Base-by-base conservation (phyloP, 768 basidiomycete genomes). In the Lentinula sp. region DNA sequence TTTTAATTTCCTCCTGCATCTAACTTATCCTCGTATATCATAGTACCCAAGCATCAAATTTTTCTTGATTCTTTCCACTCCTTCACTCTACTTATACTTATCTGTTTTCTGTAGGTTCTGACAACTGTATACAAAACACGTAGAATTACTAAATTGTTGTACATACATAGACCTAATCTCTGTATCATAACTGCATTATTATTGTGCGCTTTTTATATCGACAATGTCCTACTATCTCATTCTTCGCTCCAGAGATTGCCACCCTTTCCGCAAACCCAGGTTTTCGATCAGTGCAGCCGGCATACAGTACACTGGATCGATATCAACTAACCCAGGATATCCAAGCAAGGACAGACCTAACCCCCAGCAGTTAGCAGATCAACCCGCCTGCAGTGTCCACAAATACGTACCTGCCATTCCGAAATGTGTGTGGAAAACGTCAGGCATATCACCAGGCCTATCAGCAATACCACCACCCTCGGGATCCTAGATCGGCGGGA, bases 271-370 rank as follows among this genome's bases (percentile, higher is more conserved):
- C 60, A 96, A 76, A 2, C 91, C 93, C 72, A 73, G 81, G 39
- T 71, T 72, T 69, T 90, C 85, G 46, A 93, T 91, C 7, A 94
- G 66, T 10, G 70, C 70, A 1, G 88, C 88, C 7, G 94, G 96
- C 94, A 98, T 94, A 75, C 96, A 98, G 68, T 95, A 97, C 20
- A 97, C 88, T 0, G 96, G 96, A 70, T 98, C 97, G 45, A 98
- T 74, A 65, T 93, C 91, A 15, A 85, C 79, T 20, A 99, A 73
- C 1, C 85, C 88, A 0, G 91, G 90, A 67, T 94, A 95, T 16
- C 93, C 93, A 12, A 98, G 78, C 15, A 98, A 76, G 0, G 94
- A 95, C 33, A 99, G 80, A 1, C 94, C 95, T 89, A 63, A 28
- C 18, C 23, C 20, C 20, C 42, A 10, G 63, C 20, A 53, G 43